Evolutionary conservation across 768 basidiomycete genomes (phyloP), one percentile per base, ranked within the genome.

Genomic region (Leucocoprinus birnbaumii): DNA sequence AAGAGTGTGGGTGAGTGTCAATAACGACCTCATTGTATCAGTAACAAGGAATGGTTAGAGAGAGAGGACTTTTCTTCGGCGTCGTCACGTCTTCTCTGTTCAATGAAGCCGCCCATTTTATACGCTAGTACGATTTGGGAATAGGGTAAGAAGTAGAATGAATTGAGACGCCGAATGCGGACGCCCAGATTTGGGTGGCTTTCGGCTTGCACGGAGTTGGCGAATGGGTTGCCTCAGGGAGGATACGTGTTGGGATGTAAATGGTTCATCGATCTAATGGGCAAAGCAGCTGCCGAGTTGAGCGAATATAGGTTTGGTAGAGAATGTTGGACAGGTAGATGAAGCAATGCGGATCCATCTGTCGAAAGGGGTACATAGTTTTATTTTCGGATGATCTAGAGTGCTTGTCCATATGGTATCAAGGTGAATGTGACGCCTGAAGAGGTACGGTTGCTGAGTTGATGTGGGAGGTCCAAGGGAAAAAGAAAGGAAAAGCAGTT

Each of bases 361-460:
- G 3, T 31, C 22, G 34, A 10, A 16, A 22, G 37, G 22, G 14
- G n/a, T 5, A 11, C 31, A 11, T 31, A 31, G 31, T 13, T 2
- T 9, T 14, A 14, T 24, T 40, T 37, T 40, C 25, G 21, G 48
- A 14, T 41, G 9, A 34, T 16, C 16, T 51, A 27, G 31, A 37
- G 51, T 45, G 7, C 26, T 6, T 43, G 41, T n/a, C 50, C 40
- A 25, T 40, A 42, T 51, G 41, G 50, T 31, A 16, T 4, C 24
- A 10, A 51, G 41, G 40, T n/a, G 25, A 51, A 31, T 41, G 37
- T 40, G 49, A 51, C 40, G n/a, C n/a, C n/a, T n/a, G n/a, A n/a
- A n/a, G n/a, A n/a, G n/a, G n/a, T n/a, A n/a, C n/a, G n/a, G n/a
- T n/a, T n/a, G n/a, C n/a, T n/a, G n/a, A n/a, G n/a, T n/a, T n/a